These are phyloP conservation scores for Microdochium paspali DNA, from an alignment of 2,329 filamentous ascomycete genomes.

Conservation along the genomic window DNA sequence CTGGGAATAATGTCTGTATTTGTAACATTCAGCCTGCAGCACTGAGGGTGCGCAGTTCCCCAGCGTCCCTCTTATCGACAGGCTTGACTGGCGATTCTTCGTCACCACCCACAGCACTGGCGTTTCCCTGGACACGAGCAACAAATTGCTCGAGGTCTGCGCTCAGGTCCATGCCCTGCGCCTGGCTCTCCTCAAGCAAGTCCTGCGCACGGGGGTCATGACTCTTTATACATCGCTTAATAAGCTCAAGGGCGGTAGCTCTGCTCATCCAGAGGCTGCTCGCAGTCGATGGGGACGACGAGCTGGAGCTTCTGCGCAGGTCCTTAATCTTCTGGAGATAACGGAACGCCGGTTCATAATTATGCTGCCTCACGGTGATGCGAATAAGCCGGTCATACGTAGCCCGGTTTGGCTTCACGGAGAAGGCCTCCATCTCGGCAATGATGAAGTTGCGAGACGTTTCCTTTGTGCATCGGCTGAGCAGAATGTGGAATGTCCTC, in stretches of 20 bases:
- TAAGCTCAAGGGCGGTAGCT: slow-evolving; percentile 20
- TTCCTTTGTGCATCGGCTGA: slow-evolving; percentile 14
- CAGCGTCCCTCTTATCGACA: too few species aligned
- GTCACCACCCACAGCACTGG: neutral
- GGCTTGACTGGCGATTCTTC: neutral
- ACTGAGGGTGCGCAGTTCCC: neutral
- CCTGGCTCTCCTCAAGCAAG: slow-evolving; percentile 20
- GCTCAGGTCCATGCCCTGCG: slow-evolving; percentile 14
- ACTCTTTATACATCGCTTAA: slow-evolving; percentile 21
- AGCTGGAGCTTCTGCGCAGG: too few species aligned
- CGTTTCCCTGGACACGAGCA: neutral
- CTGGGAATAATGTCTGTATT: too few species aligned
- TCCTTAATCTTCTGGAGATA: slow-evolving; percentile 17
- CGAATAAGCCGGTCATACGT: slow-evolving; percentile 22
- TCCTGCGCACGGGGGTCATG: slow-evolving; percentile 21
- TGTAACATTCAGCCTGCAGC: neutral
- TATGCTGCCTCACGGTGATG: slow-evolving; percentile 19
- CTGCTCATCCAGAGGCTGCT: slow-evolving; percentile 18
- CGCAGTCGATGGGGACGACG: slow-evolving; percentile 5
- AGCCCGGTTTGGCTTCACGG: slow-evolving; percentile 15
- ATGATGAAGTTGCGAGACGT: slow-evolving; percentile 22
- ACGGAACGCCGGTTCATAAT: slow-evolving; percentile 22
- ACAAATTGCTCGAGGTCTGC: slow-evolving; percentile 8
- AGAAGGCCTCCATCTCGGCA: slow-evolving; percentile 26
- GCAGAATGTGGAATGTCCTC: slow-evolving; percentile 24